These are phyloP conservation scores for Prunus persica DNA, from an alignment of 306 rosid genomes.

Conservation along the genomic window DNA sequence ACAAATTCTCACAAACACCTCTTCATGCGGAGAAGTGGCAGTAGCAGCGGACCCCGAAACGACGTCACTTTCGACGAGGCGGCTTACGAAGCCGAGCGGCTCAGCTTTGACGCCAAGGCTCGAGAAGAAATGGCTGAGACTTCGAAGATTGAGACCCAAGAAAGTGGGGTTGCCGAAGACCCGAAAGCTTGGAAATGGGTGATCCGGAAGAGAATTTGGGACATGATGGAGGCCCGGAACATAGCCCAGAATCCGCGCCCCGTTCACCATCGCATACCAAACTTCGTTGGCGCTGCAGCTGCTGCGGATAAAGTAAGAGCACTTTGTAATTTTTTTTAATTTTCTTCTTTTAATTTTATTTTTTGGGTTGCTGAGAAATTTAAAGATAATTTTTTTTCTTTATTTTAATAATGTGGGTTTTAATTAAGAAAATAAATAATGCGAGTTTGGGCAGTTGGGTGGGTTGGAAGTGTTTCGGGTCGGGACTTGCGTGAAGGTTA, in stretches of 20 bases:
- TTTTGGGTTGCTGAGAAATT: background rate
- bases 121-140: constrained; percentile 59
- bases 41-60: constrained; percentile 1
- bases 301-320: constrained; percentile 64
- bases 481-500: constrained; percentile 82
- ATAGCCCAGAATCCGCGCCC: constrained; percentile 75
- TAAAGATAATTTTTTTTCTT: background rate
- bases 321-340: too few species aligned
- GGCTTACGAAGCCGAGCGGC: constrained; percentile 71
- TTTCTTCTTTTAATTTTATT: background rate
- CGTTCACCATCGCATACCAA: constrained; percentile 92
- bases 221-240: constrained; percentile 61
- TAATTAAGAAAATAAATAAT: too few species aligned
- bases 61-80: constrained; percentile 52
- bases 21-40: constrained; percentile 25
- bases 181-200: constrained; percentile 97
- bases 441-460: constrained; percentile 46
- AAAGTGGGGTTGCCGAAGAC: constrained; percentile 13
- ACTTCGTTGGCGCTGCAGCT: constrained; percentile 68
- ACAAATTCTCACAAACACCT: constrained; percentile 15
- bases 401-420: constrained; percentile 9
- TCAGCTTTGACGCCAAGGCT: constrained; percentile 72
- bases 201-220: constrained; percentile 85
- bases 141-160: constrained; percentile 25
- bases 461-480: constrained; percentile 53